phyloP scores from a whole-genome alignment of 2,329 filamentous ascomycete genomes.

The Thielaviopsis ethacetica region DNA sequence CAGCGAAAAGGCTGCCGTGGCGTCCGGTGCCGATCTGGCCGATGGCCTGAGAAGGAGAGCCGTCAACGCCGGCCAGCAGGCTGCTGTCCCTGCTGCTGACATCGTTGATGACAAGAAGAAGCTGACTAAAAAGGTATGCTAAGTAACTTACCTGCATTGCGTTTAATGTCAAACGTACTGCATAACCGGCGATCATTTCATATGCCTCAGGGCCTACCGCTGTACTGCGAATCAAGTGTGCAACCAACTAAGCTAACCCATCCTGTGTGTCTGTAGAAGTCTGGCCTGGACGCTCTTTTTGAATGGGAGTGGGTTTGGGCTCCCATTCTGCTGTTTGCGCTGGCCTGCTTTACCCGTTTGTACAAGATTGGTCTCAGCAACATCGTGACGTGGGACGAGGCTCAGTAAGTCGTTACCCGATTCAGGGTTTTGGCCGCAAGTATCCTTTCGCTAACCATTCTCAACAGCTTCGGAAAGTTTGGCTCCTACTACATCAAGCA shows the following conservation, averaged over 20 bases:
- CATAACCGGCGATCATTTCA: too few species aligned
- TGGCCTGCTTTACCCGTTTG: constrained; percentile 50
- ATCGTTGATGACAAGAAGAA: constrained; percentile 42
- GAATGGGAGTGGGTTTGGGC: constrained; percentile 47
- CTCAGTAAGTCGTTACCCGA: constrained; percentile 33
- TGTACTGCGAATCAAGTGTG: background rate
- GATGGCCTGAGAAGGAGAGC: constrained; percentile 41
- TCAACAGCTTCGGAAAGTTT: constrained; percentile 77
- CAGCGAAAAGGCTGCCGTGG: constrained; percentile 36
- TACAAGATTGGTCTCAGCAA: constrained; percentile 54
- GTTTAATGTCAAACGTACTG: background rate
- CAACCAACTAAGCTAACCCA: background rate
- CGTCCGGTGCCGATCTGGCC: constrained; percentile 42
- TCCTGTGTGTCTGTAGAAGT: constrained; percentile 26
- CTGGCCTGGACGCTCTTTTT: constrained; percentile 44
- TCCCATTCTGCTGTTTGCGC: constrained; percentile 41
- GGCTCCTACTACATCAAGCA: constrained; percentile 97
- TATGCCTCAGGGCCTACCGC: too few species aligned
- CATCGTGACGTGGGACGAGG: constrained; percentile 53
- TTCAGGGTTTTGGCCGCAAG: background rate
- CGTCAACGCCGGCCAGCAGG: constrained; percentile 16
- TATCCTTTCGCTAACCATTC: background rate
- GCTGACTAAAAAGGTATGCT: constrained; percentile 34
- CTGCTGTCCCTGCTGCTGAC: constrained; percentile 15
- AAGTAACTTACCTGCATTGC: background rate